Conservation (phyloP, 2,329 filamentous ascomycete species). For the Fonsecaea nubica region DNA sequence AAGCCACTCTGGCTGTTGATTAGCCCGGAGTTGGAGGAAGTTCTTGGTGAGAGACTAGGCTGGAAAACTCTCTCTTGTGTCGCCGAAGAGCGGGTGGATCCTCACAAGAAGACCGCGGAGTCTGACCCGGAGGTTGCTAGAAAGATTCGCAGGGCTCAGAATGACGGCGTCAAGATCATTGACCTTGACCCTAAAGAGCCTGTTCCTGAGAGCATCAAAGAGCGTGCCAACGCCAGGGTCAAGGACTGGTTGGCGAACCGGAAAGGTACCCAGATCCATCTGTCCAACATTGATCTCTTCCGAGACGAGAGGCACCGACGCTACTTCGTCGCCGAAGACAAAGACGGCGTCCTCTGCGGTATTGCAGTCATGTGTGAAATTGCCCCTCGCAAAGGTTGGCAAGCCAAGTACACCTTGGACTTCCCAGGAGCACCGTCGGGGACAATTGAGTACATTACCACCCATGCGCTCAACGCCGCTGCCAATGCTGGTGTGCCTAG, state of each 20-base stretch:
- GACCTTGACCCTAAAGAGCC: slow-evolving; percentile 71
- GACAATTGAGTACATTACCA: slow-evolving; percentile 82
- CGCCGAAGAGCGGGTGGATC: slow-evolving; percentile 85
- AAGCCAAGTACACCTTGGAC: slow-evolving; percentile 95
- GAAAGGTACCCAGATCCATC: slow-evolving; percentile 84
- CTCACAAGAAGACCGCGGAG: slow-evolving; percentile 69
- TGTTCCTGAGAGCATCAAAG: slow-evolving; percentile 69
- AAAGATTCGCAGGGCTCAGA: slow-evolving; percentile 81
- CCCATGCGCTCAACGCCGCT: slow-evolving; percentile 70
- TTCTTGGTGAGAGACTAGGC: slow-evolving; percentile 78
- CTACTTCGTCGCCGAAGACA: slow-evolving; percentile 80
- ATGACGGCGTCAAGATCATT: slow-evolving; percentile 80
- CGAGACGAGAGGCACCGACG: slow-evolving; percentile 80
- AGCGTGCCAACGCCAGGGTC: slow-evolving; percentile 74
- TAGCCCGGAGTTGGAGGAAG: slow-evolving; percentile 77
- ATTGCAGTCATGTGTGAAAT: slow-evolving; percentile 85
- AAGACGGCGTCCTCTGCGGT: slow-evolving; percentile 73
- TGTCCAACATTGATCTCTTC: slow-evolving; percentile 91
- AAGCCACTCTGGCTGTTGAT: slow-evolving; percentile 90
- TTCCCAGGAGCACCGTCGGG: slow-evolving; percentile 87
- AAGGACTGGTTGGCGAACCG: slow-evolving; percentile 79
- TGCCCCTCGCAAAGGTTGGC: slow-evolving; percentile 81
- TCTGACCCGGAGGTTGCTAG: slow-evolving; percentile 71
- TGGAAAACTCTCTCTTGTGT: slow-evolving; percentile 90
- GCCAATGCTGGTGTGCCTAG: slow-evolving; percentile 65